These are phyloP conservation scores for Podospora pseudocomata DNA, from an alignment of 495 filamentous ascomycete species.

Conservation along the genomic window DNA sequence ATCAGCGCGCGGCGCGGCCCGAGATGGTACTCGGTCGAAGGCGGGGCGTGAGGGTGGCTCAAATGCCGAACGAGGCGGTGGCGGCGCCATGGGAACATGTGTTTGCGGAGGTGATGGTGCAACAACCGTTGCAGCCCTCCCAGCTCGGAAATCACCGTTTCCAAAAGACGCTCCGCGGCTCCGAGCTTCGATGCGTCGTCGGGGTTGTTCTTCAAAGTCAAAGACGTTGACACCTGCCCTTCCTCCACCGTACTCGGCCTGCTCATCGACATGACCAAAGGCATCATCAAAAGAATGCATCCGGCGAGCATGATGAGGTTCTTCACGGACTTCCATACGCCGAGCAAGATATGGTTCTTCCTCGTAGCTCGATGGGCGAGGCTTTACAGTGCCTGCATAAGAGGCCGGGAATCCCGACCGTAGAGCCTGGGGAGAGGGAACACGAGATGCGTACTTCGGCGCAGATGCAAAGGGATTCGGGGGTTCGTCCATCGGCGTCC, in stretches of 20 bases:
- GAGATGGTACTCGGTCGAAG: constrained; percentile 27
- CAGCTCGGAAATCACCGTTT: constrained; percentile 43
- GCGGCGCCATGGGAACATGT: constrained; percentile 25
- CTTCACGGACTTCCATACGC: constrained; percentile 55
- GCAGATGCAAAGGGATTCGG: constrained; percentile 12
- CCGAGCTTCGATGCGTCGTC: constrained; percentile 29
- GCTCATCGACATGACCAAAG: constrained; percentile 40
- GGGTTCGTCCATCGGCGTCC: constrained; percentile 49
- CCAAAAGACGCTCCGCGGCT: constrained; percentile 19
- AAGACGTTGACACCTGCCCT: constrained; percentile 10
- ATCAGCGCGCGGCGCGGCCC: constrained; percentile 30
- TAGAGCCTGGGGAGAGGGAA: constrained; percentile 29
- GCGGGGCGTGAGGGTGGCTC: constrained; percentile 30
- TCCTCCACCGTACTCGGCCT: constrained; percentile 20
- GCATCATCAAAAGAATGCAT: constrained; percentile 47
- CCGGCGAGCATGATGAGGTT: constrained; percentile 48
- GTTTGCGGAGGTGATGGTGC: constrained; percentile 34
- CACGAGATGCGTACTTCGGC: constrained; percentile 18
- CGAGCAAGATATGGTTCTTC: constrained; percentile 51
- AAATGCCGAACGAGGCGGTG: constrained; percentile 32
- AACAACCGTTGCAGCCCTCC: constrained; percentile 39
- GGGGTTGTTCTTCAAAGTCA: constrained; percentile 34
- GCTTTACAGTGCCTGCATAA: constrained; percentile 21
- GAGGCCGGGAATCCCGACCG: constrained; percentile 24
- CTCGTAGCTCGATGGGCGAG: constrained; percentile 46